A percentile compares a stretch with the other conserved stretches of the same genome.
These are phyloP conservation scores for Daldinia decipiens DNA, from an alignment of 495 filamentous ascomycete genomes.

Conservation along the genomic window DNA sequence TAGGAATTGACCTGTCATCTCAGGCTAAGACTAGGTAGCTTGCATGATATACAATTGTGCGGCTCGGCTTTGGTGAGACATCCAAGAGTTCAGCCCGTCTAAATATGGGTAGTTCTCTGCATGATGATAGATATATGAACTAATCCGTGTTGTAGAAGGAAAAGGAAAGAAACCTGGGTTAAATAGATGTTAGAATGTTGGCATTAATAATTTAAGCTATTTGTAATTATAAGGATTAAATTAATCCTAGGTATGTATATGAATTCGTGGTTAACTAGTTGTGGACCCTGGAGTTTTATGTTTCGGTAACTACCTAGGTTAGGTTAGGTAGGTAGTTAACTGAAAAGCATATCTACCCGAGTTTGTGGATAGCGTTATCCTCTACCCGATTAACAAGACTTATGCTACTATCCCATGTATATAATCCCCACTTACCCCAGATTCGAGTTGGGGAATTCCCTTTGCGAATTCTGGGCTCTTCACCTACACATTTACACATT, in stretches of 20 bases:
- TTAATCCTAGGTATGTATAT: no score
- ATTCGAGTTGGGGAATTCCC: conserved; percentile 26
- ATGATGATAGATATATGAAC: neutral
- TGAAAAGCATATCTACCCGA: no score
- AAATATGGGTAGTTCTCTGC: conserved; percentile 8
- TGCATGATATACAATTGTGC: neutral
- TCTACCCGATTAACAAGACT: conserved; percentile 8
- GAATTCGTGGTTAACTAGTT: no score
- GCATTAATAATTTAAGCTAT: no score
- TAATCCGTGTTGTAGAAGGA: neutral
- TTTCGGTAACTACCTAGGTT: no score
- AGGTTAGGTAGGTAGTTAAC: no score
- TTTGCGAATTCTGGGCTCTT: conserved; percentile 3
- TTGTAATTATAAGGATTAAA: no score
- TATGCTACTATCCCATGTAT: neutral
- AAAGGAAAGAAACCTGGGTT: neutral
- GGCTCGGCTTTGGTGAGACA: neutral
- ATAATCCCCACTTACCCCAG: conserved; percentile 26
- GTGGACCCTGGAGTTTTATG: no score
- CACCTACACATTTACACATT: no score
- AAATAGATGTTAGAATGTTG: neutral
- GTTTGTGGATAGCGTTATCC: neutral
- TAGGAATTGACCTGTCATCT: neutral
- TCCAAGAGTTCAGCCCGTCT: neutral
- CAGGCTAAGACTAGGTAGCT: neutral